Base-by-base conservation (phyloP, 768 basidiomycete genomes). In the Daedaleopsis nitida region DNA sequence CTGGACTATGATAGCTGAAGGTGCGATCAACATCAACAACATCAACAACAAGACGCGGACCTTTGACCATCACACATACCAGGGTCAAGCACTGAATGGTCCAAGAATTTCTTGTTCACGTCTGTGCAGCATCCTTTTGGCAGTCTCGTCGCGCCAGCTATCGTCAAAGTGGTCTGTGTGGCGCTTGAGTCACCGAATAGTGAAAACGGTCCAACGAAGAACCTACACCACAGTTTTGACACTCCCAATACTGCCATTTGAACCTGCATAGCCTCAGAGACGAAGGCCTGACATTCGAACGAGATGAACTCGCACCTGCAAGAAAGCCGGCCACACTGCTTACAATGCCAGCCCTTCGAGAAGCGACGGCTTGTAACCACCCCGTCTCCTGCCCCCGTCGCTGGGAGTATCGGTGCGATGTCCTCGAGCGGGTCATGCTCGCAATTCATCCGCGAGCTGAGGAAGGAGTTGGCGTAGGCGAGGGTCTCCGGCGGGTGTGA, bases 201-300 rank as follows among this genome's bases (percentile, higher is more conserved):
- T 19, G 13, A 10, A 47, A 10, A 16, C 14, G 5, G 14, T 7
- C 3, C 16, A 19, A 6, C 13, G 4, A 48, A 0, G 19, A 13
- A 59, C 76, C 55, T 72, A 90, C 91, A 17, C 76, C 66, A 69
- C 90, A 93, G 58, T 77, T 67, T 35, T 77, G 72, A 67, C 91
- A 94, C 70, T 89, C 82, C 84, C 89, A 91, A 52, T 80, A 68
- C 68, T 89, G 83, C 91, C 90, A 92, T 72, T 86, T 87, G 55
- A 71, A 86, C 65, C 91, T 92, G 44, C 48, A 11, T n/a, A 37
- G 34, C n/a, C 50, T 45, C 38, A 42, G 39, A 12, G 2, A 13
- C 66, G 59, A 64, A 39, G 7, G 27, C 3, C 42, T 16, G 39
- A 19, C n/a, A 35, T 58, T 43, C 21, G 23, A 17, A 4, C 16